phyloP scores from a whole-genome alignment of 192 early-diverging fungal species.

The Coemansia reversa region DNA sequence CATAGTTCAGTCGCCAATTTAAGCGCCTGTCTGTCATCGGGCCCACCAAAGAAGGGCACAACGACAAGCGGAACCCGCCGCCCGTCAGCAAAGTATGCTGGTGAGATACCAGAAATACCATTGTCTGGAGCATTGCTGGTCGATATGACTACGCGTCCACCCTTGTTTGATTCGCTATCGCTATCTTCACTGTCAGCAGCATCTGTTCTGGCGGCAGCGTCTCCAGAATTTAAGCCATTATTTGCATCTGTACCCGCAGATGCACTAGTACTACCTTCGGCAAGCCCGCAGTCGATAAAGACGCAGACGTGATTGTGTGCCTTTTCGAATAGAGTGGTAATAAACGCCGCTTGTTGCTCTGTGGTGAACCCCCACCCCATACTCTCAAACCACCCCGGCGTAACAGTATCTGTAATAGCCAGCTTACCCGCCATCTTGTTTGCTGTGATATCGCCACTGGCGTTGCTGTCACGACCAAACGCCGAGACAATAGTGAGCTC shows the following conservation, averaged over 20 bases:
- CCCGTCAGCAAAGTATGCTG: slow-evolving; percentile 33
- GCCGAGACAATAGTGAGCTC: slow-evolving; percentile 75
- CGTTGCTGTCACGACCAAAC: slow-evolving; percentile 36
- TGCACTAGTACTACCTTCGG: slow-evolving; percentile 19
- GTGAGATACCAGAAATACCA: not conserved
- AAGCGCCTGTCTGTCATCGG: slow-evolving; percentile 68
- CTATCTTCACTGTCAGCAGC: not conserved
- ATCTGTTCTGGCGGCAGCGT: not conserved
- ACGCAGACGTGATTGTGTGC: slow-evolving; percentile 55
- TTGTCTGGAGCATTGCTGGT: not conserved
- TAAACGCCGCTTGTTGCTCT: slow-evolving; percentile 54
- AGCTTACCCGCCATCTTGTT: not conserved
- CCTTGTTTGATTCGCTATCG: not conserved
- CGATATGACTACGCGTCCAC: slow-evolving; percentile 12
- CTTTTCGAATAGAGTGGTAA: slow-evolving; percentile 51
- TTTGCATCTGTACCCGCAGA: slow-evolving; percentile 7
- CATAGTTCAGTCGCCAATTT: slow-evolving; percentile 55
- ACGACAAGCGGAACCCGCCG: slow-evolving; percentile 61
- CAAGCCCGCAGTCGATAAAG: slow-evolving; percentile 72
- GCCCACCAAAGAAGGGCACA: slow-evolving; percentile 70
- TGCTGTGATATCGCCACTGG: not conserved
- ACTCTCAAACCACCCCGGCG: slow-evolving; percentile 40
- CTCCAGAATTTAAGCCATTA: not conserved
- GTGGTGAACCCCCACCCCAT: slow-evolving; percentile 50
- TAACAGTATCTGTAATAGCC: slow-evolving; percentile 5